These are phyloP conservation scores for Coffea humblotiana DNA, from an alignment of 305 asterid genomes.

Conservation along the genomic window DNA sequence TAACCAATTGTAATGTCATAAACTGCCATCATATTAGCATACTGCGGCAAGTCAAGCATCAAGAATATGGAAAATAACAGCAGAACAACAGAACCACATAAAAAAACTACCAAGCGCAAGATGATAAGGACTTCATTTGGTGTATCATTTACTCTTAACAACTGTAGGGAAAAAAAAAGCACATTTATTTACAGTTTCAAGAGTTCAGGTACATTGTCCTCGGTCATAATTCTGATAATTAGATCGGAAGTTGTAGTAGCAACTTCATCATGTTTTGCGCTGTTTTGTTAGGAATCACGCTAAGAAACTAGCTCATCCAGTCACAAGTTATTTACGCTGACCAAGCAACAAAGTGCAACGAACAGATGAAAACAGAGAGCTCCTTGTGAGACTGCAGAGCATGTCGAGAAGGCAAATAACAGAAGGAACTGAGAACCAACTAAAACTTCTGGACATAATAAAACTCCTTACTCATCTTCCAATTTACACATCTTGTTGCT, in stretches of 20 bases:
- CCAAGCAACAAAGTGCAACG: background rate
- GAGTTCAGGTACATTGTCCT: background rate
- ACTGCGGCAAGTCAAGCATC: background rate
- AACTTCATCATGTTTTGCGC: background rate
- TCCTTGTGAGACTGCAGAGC: too few species aligned
- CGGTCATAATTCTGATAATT: background rate
- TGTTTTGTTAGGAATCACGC: background rate
- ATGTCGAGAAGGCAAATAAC: too few species aligned
- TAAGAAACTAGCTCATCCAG: background rate
- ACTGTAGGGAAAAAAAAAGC: background rate
- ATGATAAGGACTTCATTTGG: background rate
- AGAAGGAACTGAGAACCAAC: too few species aligned
- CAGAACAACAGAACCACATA: background rate
- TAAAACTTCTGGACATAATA: too few species aligned
- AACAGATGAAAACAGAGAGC: background rate
- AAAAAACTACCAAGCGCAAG: background rate
- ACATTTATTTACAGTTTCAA: background rate
- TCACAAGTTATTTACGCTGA: background rate
- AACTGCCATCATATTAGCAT: slow-evolving; percentile 45
- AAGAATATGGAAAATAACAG: background rate
- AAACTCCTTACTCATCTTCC: background rate
- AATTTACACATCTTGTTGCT: background rate
- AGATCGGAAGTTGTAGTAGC: background rate
- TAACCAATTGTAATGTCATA: slow-evolving; percentile 88
- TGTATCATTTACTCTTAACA: background rate